Percentiles rank a stretch among this genome's conserved stretches.
These are phyloP conservation scores for Kernera saxatilis DNA, from an alignment of 345 rosid species.

Conservation along the genomic window DNA sequence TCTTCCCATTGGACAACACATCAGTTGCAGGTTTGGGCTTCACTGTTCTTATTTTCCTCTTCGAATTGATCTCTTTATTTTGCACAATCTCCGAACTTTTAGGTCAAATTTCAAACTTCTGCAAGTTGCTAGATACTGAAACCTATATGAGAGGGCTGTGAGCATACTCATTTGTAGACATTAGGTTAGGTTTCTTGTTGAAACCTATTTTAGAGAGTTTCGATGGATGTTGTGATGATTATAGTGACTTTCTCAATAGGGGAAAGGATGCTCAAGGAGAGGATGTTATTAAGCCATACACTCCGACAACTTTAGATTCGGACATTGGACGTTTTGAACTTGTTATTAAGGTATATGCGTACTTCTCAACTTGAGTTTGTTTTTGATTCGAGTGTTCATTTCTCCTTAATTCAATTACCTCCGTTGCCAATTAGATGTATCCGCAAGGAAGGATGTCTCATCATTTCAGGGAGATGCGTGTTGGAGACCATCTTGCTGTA, in stretches of 20 bases:
- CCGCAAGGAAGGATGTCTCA: slow-evolving; percentile 99
- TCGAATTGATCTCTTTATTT: background rate
- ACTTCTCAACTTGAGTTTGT: slow-evolving; percentile 16
- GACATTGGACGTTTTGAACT: slow-evolving; percentile 81
- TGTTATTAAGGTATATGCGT: slow-evolving; percentile 70
- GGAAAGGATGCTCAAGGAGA: slow-evolving; percentile 83
- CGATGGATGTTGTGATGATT: background rate
- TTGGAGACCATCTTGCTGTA: slow-evolving; percentile 78
- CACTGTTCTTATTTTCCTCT: background rate
- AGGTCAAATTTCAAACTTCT: background rate
- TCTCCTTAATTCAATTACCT: background rate
- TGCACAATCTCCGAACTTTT: background rate
- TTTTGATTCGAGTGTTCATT: background rate
- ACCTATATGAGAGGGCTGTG: background rate
- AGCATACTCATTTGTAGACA: background rate
- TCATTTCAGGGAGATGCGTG: slow-evolving; percentile 92
- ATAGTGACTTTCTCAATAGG: slow-evolving; percentile 30
- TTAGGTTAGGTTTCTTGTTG: background rate
- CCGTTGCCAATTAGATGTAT: slow-evolving; percentile 59
- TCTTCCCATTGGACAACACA: slow-evolving; percentile 96
- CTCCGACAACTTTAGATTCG: slow-evolving; percentile 92
- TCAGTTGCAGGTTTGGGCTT: slow-evolving; percentile 77
- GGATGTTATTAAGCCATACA: slow-evolving; percentile 89
- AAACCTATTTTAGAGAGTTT: background rate
- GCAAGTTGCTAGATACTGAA: background rate